Evolutionary conservation across 2,329 filamentous ascomycete species (phyloP).

Genomic region (Nannizzia gypsea): DNA sequence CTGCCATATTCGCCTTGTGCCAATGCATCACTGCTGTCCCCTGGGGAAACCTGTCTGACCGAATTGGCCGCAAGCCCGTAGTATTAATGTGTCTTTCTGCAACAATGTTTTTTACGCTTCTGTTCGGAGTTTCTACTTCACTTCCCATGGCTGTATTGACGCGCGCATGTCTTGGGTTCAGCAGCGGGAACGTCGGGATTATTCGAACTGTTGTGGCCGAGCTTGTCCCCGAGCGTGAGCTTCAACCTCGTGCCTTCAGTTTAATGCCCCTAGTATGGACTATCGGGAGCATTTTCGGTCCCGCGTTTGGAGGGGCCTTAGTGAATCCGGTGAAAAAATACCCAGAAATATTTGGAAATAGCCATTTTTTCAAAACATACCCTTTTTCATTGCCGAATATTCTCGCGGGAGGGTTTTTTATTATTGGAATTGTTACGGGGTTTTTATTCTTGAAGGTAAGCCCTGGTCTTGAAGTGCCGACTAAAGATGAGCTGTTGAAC

Average conservation of each 20-base stretch:
- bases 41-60: conserved; percentile 68
- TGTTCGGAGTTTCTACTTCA: conserved; percentile 74
- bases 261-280: conserved; percentile 90
- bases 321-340: conserved; percentile 67
- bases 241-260: conserved; percentile 81
- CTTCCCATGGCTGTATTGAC: conserved; percentile 68
- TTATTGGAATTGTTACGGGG: conserved; percentile 62
- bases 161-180: conserved; percentile 65
- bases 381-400: conserved; percentile 81
- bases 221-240: conserved; percentile 72
- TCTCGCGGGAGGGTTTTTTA: conserved; percentile 62
- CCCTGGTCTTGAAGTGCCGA: not conserved
- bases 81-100: conserved; percentile 62
- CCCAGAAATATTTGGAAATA: conserved; percentile 56
- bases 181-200: conserved; percentile 91
- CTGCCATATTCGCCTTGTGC: conserved; percentile 58
- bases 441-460: conserved; percentile 61
- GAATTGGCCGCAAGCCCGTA: conserved; percentile 67
- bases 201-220: conserved; percentile 86
- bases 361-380: conserved; percentile 57
- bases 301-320: conserved; percentile 74
- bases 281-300: conserved; percentile 76
- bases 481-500: not conserved
- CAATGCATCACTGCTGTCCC: conserved; percentile 61
- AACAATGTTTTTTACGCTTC: conserved; percentile 68